These are phyloP conservation scores for Xylariaceae sp. DNA, from an alignment of 2,329 filamentous ascomycete species.

Conservation along the genomic window DNA sequence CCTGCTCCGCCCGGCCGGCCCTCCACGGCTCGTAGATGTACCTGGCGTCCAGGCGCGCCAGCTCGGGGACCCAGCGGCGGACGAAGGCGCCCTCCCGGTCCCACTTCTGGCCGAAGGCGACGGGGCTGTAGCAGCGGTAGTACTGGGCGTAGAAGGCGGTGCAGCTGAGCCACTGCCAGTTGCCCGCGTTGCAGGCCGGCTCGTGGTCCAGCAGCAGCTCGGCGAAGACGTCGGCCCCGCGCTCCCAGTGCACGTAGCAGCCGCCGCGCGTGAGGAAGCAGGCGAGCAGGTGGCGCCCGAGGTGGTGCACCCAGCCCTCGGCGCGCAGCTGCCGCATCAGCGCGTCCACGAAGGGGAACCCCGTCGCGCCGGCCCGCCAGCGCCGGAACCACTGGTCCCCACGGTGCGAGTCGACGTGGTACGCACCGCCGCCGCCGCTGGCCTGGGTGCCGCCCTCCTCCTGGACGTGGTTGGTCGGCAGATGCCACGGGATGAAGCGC, in stretches of 20 bases:
- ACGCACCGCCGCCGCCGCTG: constrained; percentile 46
- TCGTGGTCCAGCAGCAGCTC: constrained; percentile 71
- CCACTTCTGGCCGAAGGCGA: constrained; percentile 70
- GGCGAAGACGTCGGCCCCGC: constrained; percentile 70
- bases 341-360: constrained; percentile 75
- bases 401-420: constrained; percentile 54
- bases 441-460: constrained; percentile 29
- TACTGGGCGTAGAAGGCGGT: constrained; percentile 69
- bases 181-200: constrained; percentile 63
- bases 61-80: constrained; percentile 58
- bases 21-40: constrained; percentile 79
- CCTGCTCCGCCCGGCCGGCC: constrained; percentile 60
- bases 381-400: constrained; percentile 60
- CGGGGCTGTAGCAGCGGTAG: constrained; percentile 61
- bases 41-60: constrained; percentile 53
- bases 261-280: constrained; percentile 76
- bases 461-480: constrained; percentile 61
- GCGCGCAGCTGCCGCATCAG: constrained; percentile 65
- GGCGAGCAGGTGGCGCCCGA: constrained; percentile 69
- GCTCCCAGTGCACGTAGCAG: constrained; percentile 73
- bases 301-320: constrained; percentile 75
- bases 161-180: constrained; percentile 74
- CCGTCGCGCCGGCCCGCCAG: constrained; percentile 62
- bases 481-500: constrained; percentile 73
- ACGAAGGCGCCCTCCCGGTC: constrained; percentile 62